These are phyloP conservation scores for Curvularia sp. DNA, from an alignment of 2,329 filamentous ascomycete species.

Conservation along the genomic window DNA sequence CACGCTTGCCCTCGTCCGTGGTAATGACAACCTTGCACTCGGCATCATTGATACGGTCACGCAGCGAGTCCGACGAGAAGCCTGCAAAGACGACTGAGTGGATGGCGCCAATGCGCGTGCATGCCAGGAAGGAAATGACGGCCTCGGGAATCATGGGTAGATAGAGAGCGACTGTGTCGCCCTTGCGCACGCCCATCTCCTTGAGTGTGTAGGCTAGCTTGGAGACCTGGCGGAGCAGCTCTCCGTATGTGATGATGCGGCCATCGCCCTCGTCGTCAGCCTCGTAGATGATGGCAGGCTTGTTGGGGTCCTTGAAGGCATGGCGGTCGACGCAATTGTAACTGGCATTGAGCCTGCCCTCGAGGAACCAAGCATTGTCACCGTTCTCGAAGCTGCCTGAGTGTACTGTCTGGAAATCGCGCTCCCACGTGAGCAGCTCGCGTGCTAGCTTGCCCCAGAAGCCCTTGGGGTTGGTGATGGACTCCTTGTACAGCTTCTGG, in stretches of 20 bases:
- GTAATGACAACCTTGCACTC: conserved; percentile 94
- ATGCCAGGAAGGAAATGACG: conserved; percentile 87
- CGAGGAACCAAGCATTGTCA: conserved; percentile 92
- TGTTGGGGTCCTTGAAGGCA: conserved; percentile 91
- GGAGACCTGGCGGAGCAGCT: conserved; percentile 91
- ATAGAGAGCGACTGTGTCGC: conserved; percentile 96
- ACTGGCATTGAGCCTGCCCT: conserved; percentile 91
- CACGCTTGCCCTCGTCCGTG: conserved; percentile 95
- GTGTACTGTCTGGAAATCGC: conserved; percentile 89
- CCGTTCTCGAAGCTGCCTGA: conserved; percentile 77
- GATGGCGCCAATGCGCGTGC: conserved; percentile 88
- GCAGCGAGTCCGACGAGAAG: conserved; percentile 94
- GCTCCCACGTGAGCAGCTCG: conserved; percentile 87
- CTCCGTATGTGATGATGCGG: conserved; percentile 88
- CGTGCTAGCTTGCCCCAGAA: conserved; percentile 90
- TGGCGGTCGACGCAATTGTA: conserved; percentile 98
- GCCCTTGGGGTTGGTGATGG: conserved; percentile 83
- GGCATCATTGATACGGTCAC: conserved; percentile 92
- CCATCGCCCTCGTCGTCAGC: conserved; percentile 89
- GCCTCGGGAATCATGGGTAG: conserved; percentile 99
- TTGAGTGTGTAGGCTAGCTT: conserved; percentile 86
- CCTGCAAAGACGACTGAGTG: conserved; percentile 98
- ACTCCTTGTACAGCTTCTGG: conserved; percentile 74
- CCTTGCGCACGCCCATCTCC: conserved; percentile 95
- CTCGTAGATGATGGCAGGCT: conserved; percentile 97